Base-by-base conservation (phyloP, 345 rosid species). In the Leavenworthia alabamica region DNA sequence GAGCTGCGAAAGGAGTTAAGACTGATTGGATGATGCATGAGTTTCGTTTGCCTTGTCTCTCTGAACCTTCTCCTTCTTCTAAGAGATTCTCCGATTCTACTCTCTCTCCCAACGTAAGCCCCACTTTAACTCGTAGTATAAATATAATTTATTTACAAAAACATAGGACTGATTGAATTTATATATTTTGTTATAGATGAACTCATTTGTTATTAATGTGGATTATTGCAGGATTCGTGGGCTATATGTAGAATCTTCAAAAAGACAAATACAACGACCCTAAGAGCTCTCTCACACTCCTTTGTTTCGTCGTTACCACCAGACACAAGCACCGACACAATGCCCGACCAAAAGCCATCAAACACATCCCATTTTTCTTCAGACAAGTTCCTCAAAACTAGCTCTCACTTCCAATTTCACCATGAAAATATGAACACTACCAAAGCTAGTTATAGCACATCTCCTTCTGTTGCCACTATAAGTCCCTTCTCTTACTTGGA, bases 21-120 rank as follows among this genome's bases (percentile, higher is more conserved):
- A 90, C 95, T 19, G 97, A 90, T 57, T 90, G 97, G 97, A 90
- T 90, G 97, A 90, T 90, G 97, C 95, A 90, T 62, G 97, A 90
- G 86, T 90, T 90, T 62, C 83, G 97, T 24, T 73, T 90, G 44
- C 95, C 97, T 64, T 79, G 87, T 59, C 84, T 83, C 48, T 37
- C 79, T 3, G 84, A 82, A 43, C 67, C 76, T 14, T 54, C 79
- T 7, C 64, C 55, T 5, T 62, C 78, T 7, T 36, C 81, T 9
- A 81, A 80, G 68, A 73, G 79, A 33, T 80, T 71, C 77, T 27
- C 72, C 11, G 82, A 82, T 66, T 84, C 72, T 71, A 63, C 43
- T 60, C 52, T 86, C 56, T 86, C 89, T 56, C 64, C 85, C 72
- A 83, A 81, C 61, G 95, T 86, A 82, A 75, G 76, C 43, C 54